These are phyloP conservation scores for Aristolochia californica DNA, from an alignment of 164 flowering plant genomes.

Conservation along the genomic window DNA sequence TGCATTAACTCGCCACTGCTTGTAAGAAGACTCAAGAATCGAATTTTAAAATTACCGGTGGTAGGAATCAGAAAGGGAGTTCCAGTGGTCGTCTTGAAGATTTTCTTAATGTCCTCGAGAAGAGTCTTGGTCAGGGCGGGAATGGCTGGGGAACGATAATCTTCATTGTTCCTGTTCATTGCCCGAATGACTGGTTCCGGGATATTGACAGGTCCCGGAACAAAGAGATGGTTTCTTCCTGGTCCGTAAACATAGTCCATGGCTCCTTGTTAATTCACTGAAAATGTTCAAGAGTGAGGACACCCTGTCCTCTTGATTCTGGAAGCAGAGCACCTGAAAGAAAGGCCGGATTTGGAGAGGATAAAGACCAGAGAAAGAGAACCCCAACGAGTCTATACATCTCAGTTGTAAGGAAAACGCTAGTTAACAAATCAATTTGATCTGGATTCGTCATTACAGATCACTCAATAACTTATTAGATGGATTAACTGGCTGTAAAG, in stretches of 20 bases:
- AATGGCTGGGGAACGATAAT: constrained; percentile 89
- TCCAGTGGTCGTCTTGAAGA: constrained; percentile 86
- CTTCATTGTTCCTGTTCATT: constrained; percentile 97
- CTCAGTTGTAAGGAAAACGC: too few species aligned
- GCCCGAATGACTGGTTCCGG: constrained; percentile 91
- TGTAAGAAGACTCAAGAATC: not conserved
- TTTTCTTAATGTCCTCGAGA: constrained; percentile 91
- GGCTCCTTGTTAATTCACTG: constrained; percentile 10
- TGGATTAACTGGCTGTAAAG: too few species aligned
- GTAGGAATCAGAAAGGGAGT: constrained; percentile 87
- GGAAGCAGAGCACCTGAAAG: too few species aligned
- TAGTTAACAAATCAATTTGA: too few species aligned
- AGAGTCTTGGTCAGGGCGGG: constrained; percentile 84
- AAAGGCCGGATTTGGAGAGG: too few species aligned
- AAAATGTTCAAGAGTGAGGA: not conserved
- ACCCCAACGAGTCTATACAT: too few species aligned
- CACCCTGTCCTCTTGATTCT: too few species aligned
- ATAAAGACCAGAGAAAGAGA: too few species aligned
- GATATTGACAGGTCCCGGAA: constrained; percentile 96
- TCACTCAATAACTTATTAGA: too few species aligned
- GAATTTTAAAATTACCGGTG: constrained; percentile 42
- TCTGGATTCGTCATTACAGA: too few species aligned
- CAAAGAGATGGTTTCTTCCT: constrained; percentile 93
- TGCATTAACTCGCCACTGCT: too few species aligned
- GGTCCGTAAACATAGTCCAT: constrained; percentile 89